Base-by-base conservation (phyloP, 805 yeast genomes). In the Suhomyces vadensis region DNA sequence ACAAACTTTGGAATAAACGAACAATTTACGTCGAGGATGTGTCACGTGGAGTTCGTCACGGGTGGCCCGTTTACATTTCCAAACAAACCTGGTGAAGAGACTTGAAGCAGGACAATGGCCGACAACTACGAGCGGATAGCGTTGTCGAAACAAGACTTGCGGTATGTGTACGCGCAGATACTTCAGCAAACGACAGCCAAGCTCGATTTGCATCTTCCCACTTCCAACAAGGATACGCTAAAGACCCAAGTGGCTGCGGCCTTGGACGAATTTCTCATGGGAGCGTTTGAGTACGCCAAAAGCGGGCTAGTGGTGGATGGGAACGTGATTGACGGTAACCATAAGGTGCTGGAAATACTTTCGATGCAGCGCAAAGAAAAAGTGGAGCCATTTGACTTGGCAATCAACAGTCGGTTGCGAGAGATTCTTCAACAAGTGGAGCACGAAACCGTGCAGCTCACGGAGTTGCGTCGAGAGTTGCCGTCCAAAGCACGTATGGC, bases 341-440 rank as follows among this genome's bases (percentile, higher is more conserved):
- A 11, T 43, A 54, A 51, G 8, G 50, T 64, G 10, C 49, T 44
- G 29, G 64, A 61, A 9, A 33, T 64, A 3, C 47, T 70, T 6
- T 50, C 65, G 17, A 48, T 65, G 29, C 52, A 55, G 26, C 62
- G 69, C 4, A 51, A 33, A 31, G 72, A 67, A 44, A 75, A 75
- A 45, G 73, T 81, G 6, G 94, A 84, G 57, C 89, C 91, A 0
- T 85, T 84, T 60, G 92, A 87, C 56, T 63, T 75, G 31, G 81
- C 75, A 14, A 61, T 85, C 46, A 83, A 85, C 59, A 82, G 78
- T 45, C 60, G 71, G 43, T 74, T 87, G 22, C 68, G 92, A 37
- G 69, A 73, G 39, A 53, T 78, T 39, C 78, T 85, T 49, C 73
- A 73, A 39, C 71, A 75, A 29, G 82, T 86, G 46, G 95, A 87